A percentile compares a stretch with the other conserved stretches of the same genome.
Conservation (phyloP, 257 asterid species). For the Solanum chiquidenum region DNA sequence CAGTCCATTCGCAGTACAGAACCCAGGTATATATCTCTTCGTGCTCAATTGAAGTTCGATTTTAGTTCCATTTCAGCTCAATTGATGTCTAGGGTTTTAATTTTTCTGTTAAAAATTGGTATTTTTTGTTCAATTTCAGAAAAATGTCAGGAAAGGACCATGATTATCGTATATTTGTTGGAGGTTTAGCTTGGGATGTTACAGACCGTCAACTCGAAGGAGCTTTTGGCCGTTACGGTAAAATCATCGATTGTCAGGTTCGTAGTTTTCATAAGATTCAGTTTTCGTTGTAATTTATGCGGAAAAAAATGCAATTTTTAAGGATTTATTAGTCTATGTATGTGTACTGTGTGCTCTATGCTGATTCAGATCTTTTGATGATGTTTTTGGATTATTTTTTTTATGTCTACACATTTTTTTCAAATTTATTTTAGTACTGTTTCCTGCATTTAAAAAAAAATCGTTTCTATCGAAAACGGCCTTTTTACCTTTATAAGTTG, state of each 20-base stretch:
- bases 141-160: constrained; percentile 77
- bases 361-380: background rate
- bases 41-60: background rate
- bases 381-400: background rate
- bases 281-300: background rate
- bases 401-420: background rate
- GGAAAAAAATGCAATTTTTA: background rate
- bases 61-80: background rate
- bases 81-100: background rate
- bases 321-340: background rate
- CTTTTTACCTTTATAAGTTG: background rate
- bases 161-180: constrained; percentile 80
- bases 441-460: background rate
- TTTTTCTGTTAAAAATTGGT: background rate
- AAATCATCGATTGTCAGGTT: constrained; percentile 86
- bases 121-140: background rate
- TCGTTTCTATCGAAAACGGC: background rate
- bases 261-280: background rate
- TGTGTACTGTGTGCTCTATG: background rate
- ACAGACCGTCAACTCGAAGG: constrained; percentile 89
- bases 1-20: background rate
- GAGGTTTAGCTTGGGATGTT: constrained; percentile 82
- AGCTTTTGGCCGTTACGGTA: constrained; percentile 79
- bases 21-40: background rate
- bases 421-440: background rate